Percentiles rank a stretch among this genome's conserved stretches.
Conservation (phyloP, 306 rosid species). For the Myrica gale region DNA sequence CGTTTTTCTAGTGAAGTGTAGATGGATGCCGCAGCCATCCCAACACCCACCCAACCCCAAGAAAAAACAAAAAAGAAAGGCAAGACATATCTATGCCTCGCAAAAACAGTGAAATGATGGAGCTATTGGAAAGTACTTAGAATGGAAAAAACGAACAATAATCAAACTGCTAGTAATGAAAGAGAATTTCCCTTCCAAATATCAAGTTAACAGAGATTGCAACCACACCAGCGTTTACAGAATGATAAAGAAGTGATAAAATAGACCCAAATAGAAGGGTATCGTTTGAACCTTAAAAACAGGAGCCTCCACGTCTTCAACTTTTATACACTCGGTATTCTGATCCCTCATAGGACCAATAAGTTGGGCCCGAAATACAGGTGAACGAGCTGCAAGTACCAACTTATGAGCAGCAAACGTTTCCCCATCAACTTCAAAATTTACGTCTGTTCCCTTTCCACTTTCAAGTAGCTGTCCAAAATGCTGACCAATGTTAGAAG, state of each 20-base stretch:
- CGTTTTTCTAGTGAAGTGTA: background rate
- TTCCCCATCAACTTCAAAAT: slow-evolving; percentile 70
- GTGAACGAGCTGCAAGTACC: slow-evolving; percentile 82
- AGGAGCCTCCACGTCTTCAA: slow-evolving; percentile 83
- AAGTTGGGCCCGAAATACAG: slow-evolving; percentile 85
- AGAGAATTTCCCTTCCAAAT: background rate
- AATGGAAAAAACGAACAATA: background rate
- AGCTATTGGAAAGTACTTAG: background rate
- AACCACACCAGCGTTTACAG: background rate
- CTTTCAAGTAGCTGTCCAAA: slow-evolving; percentile 67
- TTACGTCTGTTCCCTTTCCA: slow-evolving; percentile 72
- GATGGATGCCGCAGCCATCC: background rate
- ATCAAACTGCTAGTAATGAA: background rate
- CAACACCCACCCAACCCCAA: background rate
- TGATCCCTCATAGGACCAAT: slow-evolving; percentile 90
- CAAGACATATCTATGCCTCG: background rate
- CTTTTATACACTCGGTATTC: slow-evolving; percentile 54
- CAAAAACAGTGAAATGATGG: background rate
- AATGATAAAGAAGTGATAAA: background rate
- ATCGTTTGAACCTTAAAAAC: slow-evolving; percentile 64
- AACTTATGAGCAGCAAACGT: slow-evolving; percentile 67
- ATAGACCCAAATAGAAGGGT: background rate
- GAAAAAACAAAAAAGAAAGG: background rate
- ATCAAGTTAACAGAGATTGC: background rate
- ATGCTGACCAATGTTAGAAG: slow-evolving; percentile 62